These are phyloP conservation scores for Aspergillus viridinutans DNA, from an alignment of 2,329 filamentous ascomycete species.

Conservation along the genomic window DNA sequence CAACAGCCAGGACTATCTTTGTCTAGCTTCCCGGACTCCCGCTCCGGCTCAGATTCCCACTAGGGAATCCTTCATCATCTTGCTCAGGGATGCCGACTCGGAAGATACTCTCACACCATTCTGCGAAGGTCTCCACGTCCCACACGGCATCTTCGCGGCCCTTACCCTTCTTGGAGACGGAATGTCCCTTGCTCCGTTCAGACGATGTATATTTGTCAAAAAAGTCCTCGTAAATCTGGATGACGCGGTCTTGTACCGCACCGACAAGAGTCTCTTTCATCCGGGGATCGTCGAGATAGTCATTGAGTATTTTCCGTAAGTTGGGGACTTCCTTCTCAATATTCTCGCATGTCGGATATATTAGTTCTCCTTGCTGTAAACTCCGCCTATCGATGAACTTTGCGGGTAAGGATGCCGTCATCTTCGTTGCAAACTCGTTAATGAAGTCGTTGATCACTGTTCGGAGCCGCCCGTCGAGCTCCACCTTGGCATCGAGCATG, in stretches of 20 bases:
- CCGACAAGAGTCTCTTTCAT: conserved; percentile 63
- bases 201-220: conserved; percentile 49
- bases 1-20: background rate
- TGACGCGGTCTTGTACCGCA: conserved; percentile 61
- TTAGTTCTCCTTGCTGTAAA: conserved; percentile 37
- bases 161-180: conserved; percentile 52
- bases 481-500: conserved; percentile 67
- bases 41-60: conserved; percentile 13
- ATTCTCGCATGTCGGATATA: conserved; percentile 48
- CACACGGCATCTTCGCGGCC: conserved; percentile 59
- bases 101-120: conserved; percentile 60
- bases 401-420: conserved; percentile 48
- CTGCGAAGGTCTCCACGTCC: conserved; percentile 61
- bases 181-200: conserved; percentile 35
- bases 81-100: conserved; percentile 45
- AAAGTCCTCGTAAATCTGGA: conserved; percentile 61
- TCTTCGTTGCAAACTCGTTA: conserved; percentile 52
- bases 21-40: conserved; percentile 3
- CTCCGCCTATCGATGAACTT: conserved; percentile 37
- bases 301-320: conserved; percentile 54
- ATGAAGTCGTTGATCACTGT: conserved; percentile 65
- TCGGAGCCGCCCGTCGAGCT: conserved; percentile 60
- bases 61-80: conserved; percentile 5
- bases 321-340: conserved; percentile 57
- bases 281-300: conserved; percentile 61